Percentiles rank a stretch among this genome's conserved stretches.
Conservation (phyloP, 768 basidiomycete genomes). For the Suillus decipiens region DNA sequence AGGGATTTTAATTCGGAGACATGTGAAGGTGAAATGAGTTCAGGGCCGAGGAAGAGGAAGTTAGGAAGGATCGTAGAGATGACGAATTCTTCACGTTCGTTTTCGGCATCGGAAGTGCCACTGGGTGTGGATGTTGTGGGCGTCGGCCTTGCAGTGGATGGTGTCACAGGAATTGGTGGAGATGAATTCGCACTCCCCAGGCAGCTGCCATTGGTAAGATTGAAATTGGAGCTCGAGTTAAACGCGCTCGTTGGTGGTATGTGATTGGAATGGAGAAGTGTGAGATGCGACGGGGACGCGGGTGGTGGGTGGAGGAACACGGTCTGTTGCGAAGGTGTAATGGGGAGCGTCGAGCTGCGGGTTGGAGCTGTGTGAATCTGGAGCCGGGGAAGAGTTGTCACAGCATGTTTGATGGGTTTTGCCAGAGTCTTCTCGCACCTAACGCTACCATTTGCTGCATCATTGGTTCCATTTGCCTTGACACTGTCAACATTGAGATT, state of each 20-base stretch:
- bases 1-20: constrained; percentile 70
- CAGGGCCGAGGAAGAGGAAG: constrained; percentile 91
- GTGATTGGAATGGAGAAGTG: constrained; percentile 58
- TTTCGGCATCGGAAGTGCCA: constrained; percentile 24
- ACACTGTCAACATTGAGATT: constrained; percentile 42
- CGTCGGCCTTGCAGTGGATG: constrained; percentile 38
- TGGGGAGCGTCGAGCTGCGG: constrained; percentile 62
- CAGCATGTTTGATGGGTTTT: not conserved
- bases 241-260: constrained; percentile 54
- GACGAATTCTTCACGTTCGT: constrained; percentile 68
- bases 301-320: constrained; percentile 28
- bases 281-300: constrained; percentile 62
- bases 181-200: constrained; percentile 7
- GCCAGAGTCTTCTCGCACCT: too few relatives aligned
- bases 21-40: constrained; percentile 73
- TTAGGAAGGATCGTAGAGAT: constrained; percentile 90
- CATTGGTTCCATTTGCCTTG: not conserved
- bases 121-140: constrained; percentile 57
- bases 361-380: constrained; percentile 60
- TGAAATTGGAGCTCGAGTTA: constrained; percentile 1
- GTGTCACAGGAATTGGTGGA: constrained; percentile 41
- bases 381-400: constrained; percentile 51
- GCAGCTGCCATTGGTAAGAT: not conserved
- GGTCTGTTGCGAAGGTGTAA: constrained; percentile 30
- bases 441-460: not conserved